Base-by-base conservation (phyloP, 345 rosid genomes). In the Salix exigua region DNA sequence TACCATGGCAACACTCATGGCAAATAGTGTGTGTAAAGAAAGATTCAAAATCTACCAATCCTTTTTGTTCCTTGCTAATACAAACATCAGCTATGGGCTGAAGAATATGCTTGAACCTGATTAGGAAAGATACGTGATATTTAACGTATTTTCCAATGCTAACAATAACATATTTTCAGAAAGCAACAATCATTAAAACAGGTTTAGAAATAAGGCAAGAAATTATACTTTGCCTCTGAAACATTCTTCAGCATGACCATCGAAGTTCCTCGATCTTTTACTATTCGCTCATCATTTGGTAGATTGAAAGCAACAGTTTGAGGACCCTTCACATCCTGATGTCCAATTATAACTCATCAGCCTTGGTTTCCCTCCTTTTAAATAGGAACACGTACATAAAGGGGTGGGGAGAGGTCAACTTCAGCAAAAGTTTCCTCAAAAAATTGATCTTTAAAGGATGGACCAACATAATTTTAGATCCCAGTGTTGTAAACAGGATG, bases 1-100 rank as follows among this genome's bases (percentile, higher is more conserved):
- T 93, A 33, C 97, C 99, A 83, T 95, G 97, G 86, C 94, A 90
- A 84, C 97, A 93, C 73, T 95, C 99, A 79, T 95, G 99, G 84
- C 97, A 95, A 75, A 93, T 89, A 31, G 88, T 90, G 82, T 93
- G 97, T 66, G 97, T 92, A 77, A 95, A 95, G 88, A 93, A 95
- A 80, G 99, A 95, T 66, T 89, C 97, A 83, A 95, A 95, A 86
- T 95, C 99, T 58, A 95, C 97, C 68, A 90, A 91, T 73, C 79
- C 85, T 53, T 75, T 73, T 78, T 95, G 99, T 83, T 93, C 96
- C 77, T 86, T 83, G 61, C 85, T 63, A 75, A 95, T 85, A 74
- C 91, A 87, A 50, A 81, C 81, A 77, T 91, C 91, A 48, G 94
- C 96, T 80, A 95, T 90, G 66, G 97, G 97, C 86, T 76, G 82